These are phyloP conservation scores for Penicillium fuscoglaucum DNA, from an alignment of 2,329 filamentous ascomycete species.

Conservation along the genomic window DNA sequence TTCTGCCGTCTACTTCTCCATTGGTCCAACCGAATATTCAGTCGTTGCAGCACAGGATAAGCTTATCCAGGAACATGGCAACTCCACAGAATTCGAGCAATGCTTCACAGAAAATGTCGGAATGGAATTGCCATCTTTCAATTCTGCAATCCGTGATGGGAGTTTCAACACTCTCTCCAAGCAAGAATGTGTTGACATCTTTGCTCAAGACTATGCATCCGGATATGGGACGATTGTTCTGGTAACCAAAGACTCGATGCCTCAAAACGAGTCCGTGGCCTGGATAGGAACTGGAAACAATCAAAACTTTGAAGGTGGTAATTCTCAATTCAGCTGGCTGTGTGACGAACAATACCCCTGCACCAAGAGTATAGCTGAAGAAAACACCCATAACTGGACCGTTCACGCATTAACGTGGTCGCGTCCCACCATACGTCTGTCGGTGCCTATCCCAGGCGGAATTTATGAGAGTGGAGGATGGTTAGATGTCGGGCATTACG, in stretches of 20 bases:
- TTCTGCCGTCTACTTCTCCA: background rate
- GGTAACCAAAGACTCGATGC: background rate
- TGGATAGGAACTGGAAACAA: background rate
- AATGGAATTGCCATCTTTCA: background rate
- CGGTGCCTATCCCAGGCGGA: background rate
- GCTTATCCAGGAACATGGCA: background rate
- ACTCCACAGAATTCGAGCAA: background rate
- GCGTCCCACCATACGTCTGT: background rate
- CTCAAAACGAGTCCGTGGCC: background rate
- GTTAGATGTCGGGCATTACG: background rate
- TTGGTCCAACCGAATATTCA: background rate
- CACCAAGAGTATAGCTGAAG: background rate
- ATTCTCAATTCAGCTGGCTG: background rate
- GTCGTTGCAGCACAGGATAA: background rate
- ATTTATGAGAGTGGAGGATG: background rate
- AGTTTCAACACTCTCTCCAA: background rate
- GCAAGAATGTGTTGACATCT: background rate
- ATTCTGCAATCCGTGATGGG: background rate
- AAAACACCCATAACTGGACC: background rate
- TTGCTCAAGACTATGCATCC: constrained; percentile 1
- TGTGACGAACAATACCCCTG: background rate
- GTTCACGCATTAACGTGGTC: background rate
- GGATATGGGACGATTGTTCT: background rate
- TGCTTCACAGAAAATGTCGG: background rate
- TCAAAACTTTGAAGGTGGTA: background rate